A percentile compares a stretch with the other conserved stretches of the same genome.
These are phyloP conservation scores for Ceratopteris richardii DNA, from an alignment of 75 land plant species.

Conservation along the genomic window DNA sequence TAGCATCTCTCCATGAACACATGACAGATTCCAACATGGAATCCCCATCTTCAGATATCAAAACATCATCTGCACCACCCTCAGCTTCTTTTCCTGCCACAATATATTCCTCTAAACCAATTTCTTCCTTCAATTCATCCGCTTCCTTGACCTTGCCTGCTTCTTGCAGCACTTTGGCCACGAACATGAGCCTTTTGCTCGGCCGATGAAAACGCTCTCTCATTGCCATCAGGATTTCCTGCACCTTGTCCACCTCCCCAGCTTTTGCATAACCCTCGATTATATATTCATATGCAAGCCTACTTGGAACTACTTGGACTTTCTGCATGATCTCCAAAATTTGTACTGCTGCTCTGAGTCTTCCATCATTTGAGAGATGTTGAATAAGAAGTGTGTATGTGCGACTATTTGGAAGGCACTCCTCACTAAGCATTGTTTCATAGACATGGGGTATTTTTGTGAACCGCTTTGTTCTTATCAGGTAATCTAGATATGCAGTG, in stretches of 20 bases:
- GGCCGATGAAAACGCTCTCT: slow-evolving; percentile 6
- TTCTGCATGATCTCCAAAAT: slow-evolving; percentile 3
- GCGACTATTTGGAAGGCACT: slow-evolving; percentile 2
- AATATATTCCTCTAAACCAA: background rate
- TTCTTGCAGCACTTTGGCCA: background rate
- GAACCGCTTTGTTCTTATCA: slow-evolving; percentile 1
- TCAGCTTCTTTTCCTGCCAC: background rate
- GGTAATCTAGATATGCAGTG: slow-evolving; percentile 1
- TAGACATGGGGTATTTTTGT: slow-evolving; percentile 5
- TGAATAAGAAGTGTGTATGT: slow-evolving; percentile 2
- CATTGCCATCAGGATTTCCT: background rate
- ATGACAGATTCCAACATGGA: background rate
- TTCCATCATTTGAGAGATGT: slow-evolving; percentile 1
- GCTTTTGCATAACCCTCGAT: slow-evolving; percentile 1
- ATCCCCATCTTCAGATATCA: background rate
- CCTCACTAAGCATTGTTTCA: background rate
- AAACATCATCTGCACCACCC: background rate
- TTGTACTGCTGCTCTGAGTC: background rate
- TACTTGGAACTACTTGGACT: slow-evolving; percentile 3
- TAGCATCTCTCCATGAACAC: slow-evolving; percentile 3
- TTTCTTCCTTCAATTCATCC: background rate
- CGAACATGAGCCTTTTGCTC: background rate
- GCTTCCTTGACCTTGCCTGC: background rate
- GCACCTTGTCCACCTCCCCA: background rate
- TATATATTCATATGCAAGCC: slow-evolving; percentile 5